Percentiles rank a stretch among this genome's conserved stretches.
Evolutionary conservation across 116 monocot genomes (phyloP).

Genomic region (Dioscorea cayenensis): DNA sequence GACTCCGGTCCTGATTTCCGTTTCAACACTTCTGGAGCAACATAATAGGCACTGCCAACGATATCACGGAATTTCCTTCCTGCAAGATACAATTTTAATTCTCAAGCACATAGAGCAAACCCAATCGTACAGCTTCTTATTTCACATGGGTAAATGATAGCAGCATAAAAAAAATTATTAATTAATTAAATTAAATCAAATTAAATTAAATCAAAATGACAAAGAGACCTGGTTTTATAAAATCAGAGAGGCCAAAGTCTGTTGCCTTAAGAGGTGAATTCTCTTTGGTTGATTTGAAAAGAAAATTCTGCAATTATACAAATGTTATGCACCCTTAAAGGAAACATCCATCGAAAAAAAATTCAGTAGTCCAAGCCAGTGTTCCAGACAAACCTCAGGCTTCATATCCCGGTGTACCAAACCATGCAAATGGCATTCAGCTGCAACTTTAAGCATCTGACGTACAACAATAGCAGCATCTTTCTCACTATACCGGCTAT

Average conservation of each 20-base stretch:
- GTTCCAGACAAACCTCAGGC: constrained; percentile 59
- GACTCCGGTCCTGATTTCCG: constrained; percentile 89
- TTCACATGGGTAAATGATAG: neutral
- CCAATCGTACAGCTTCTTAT: neutral
- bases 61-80: constrained; percentile 66
- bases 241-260: constrained; percentile 96
- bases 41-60: constrained; percentile 95
- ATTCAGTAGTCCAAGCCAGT: neutral
- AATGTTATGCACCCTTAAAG: neutral
- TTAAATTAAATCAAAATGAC: no score
- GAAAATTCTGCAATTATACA: constrained; percentile 67
- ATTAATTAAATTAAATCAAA: neutral
- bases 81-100: neutral
- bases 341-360: neutral
- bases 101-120: neutral
- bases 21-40: constrained; percentile 93
- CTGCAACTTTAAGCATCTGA: constrained; percentile 93
- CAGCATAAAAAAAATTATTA: neutral
- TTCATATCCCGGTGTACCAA: constrained; percentile 96
- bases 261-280: constrained; percentile 91
- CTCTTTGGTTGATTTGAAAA: constrained; percentile 80
- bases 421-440: constrained; percentile 87
- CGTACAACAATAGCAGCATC: constrained; percentile 81
- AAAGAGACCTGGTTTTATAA: constrained; percentile 68
- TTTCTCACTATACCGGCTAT: constrained; percentile 85